Evolutionary conservation across 1,284 basidiomycete genomes (phyloP), one percentile per base, ranked within the genome.

Genomic region (Pterula multifida): DNA sequence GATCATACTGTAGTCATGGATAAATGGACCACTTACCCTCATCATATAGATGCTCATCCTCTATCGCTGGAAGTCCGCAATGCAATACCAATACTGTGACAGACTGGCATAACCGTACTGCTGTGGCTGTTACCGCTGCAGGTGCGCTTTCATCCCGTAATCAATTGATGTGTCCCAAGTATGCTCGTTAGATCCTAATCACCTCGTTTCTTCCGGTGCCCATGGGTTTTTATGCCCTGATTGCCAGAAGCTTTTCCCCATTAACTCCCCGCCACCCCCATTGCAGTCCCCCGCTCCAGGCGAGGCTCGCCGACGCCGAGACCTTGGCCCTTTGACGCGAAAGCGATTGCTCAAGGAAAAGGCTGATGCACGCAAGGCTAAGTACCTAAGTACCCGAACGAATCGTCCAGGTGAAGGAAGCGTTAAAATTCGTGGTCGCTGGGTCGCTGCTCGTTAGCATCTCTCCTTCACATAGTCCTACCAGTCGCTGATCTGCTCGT

Each of bases 161-260:
- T n/a, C n/a, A n/a, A n/a, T n/a, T n/a, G 65, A 59, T 0, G 55
- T 80, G 22, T 68, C 78, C 0, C n/a, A 17, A 62, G 23, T 70
- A 73, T 55, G 32, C 39, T 19, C 39, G 65, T 84, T 76, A 36
- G 82, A 85, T 57, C 72, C 75, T 2, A 81, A 84, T 56, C 83
- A 85, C 60, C 63, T 85, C 39, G 67, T 83, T 45, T 69, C 78
- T 6, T 69, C 79, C 35, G 81, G 83, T 76, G 66, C 65, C 26
- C 71, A 73, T 55, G 81, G 81, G 11, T 84, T 76, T 59, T 63
- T 75, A 48, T 85, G 81, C 54, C 58, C 63, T 0, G 65, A 68
- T 50, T 85, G 82, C 56, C 63, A 67, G 4, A 85, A 84, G 57
- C 55, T 78, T 6, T 81, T 77, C 61, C 67, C 69, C 3, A 53